Conservation (phyloP, 2,329 filamentous ascomycete genomes). For the Aspergillus sp. region DNA sequence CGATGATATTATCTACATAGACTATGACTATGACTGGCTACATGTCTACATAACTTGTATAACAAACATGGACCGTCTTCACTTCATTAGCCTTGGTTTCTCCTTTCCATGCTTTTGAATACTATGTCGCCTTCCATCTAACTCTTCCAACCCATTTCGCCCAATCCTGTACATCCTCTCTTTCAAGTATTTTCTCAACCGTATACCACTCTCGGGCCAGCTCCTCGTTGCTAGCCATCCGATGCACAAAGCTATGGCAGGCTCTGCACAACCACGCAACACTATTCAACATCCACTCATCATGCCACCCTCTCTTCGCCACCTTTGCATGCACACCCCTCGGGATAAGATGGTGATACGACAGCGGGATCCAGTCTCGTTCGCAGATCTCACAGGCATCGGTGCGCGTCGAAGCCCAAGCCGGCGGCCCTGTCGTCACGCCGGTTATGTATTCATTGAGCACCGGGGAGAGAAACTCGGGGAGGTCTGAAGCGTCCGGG, state of each 20-base stretch:
- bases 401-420: slow-evolving; percentile 55
- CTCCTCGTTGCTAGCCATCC: slow-evolving; percentile 70
- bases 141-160: slow-evolving; percentile 68
- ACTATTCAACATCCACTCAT: slow-evolving; percentile 67
- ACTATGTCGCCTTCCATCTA: slow-evolving; percentile 63
- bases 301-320: slow-evolving; percentile 74
- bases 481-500: slow-evolving; percentile 39
- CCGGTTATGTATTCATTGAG: slow-evolving; percentile 59
- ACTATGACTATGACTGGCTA: too few relatives aligned
- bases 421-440: slow-evolving; percentile 58
- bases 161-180: slow-evolving; percentile 69
- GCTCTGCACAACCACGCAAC: slow-evolving; percentile 84
- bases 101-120: too few relatives aligned
- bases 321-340: slow-evolving; percentile 70
- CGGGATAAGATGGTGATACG: slow-evolving; percentile 86
- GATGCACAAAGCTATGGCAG: slow-evolving; percentile 79
- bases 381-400: slow-evolving; percentile 70
- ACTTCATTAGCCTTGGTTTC: too few relatives aligned
- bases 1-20: slow-evolving; percentile 3
- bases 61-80: too few relatives aligned
- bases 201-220: slow-evolving; percentile 69
- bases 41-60: too few relatives aligned
- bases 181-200: slow-evolving; percentile 63
- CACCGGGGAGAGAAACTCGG: slow-evolving; percentile 58
- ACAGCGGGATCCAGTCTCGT: slow-evolving; percentile 68